Conservation (phyloP, 2,329 filamentous ascomycete species). For the Immersiporthe knoxdaviesiana region DNA sequence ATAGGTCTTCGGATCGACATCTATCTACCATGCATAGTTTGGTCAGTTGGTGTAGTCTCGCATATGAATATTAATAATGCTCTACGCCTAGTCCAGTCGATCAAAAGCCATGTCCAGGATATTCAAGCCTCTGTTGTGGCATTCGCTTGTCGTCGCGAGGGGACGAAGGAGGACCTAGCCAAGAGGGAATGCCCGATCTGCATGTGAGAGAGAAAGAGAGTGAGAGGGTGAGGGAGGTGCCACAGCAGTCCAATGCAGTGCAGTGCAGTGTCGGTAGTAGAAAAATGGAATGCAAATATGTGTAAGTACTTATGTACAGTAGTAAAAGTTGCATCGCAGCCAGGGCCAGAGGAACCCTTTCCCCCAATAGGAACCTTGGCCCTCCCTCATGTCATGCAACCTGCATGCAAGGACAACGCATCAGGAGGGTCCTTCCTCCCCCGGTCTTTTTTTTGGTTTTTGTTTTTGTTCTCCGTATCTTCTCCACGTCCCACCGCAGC, state of each 20-base stretch:
- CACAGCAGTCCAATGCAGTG: neutral
- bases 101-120: too few species aligned
- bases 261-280: neutral
- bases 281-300: neutral
- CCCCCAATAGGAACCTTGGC: neutral
- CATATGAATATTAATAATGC: too few species aligned
- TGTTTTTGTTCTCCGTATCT: too few species aligned
- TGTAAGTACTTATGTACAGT: too few species aligned
- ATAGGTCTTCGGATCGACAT: too few species aligned
- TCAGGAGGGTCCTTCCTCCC: neutral
- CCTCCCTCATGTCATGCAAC: constrained; percentile 7
- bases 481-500: neutral
- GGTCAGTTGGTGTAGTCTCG: too few species aligned
- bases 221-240: too few species aligned
- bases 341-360: neutral
- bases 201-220: too few species aligned
- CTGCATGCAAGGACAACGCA: constrained; percentile 14
- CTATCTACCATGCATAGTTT: too few species aligned
- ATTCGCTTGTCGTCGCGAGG: neutral
- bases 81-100: too few species aligned
- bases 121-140: too few species aligned
- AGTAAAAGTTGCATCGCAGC: too few species aligned
- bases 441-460: neutral
- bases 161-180: neutral
- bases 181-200: neutral